phyloP scores from a whole-genome alignment of 768 basidiomycete species.

The Polyporus arcularius region DNA sequence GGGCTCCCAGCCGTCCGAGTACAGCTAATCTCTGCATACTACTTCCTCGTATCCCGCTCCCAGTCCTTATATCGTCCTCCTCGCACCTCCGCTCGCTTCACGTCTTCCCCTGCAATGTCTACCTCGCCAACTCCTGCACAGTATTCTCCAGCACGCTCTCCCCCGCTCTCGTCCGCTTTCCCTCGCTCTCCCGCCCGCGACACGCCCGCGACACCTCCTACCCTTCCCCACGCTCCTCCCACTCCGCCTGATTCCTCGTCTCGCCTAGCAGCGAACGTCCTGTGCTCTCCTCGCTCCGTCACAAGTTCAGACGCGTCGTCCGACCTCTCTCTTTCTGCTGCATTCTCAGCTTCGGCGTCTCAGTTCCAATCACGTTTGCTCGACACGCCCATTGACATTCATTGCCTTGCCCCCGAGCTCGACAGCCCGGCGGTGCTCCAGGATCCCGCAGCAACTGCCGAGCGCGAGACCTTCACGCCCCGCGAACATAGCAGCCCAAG shows the following conservation, averaged over 20 bases:
- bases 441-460: neutral
- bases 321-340: conserved; percentile 8
- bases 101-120: conserved; percentile 8
- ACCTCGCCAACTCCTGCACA: conserved; percentile 14
- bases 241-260: conserved; percentile 18
- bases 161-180: conserved; percentile 16
- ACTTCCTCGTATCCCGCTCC: conserved; percentile 6
- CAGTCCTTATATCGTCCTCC: neutral
- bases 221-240: conserved; percentile 9
- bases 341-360: conserved; percentile 17
- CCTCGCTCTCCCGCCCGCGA: conserved; percentile 11
- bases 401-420: conserved; percentile 11
- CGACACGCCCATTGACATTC: conserved; percentile 22
- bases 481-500: conserved; percentile 6
- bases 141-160: conserved; percentile 14
- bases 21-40: conserved; percentile 23
- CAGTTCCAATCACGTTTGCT: conserved; percentile 20
- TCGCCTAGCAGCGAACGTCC: neutral
- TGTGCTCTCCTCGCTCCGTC: conserved; percentile 4
- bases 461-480: neutral
- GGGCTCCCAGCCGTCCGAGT: conserved; percentile 7
- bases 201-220: conserved; percentile 15
- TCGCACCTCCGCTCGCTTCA: neutral
- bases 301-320: conserved; percentile 7
- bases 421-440: conserved; percentile 1